Conservation (phyloP, 2,329 filamentous ascomycete species). For the Penicillium brasilianum region DNA sequence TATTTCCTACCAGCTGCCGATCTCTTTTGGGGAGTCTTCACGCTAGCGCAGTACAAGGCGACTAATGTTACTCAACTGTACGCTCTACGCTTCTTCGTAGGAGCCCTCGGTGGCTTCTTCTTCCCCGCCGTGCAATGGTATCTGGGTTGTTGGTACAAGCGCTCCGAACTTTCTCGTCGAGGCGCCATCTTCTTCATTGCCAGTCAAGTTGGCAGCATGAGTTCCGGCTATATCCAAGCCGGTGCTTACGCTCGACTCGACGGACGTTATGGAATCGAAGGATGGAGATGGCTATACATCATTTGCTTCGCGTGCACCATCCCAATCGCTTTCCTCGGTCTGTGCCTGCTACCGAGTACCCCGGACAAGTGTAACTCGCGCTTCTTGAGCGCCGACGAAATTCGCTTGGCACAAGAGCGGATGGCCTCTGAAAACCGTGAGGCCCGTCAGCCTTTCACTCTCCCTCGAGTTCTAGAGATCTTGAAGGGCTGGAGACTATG, state of each 20-base stretch:
- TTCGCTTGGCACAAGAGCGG: slow-evolving; percentile 27
- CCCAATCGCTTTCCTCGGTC: slow-evolving; percentile 29
- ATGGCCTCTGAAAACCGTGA: slow-evolving; percentile 30
- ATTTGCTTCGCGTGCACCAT: slow-evolving; percentile 32
- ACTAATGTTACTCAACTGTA: slow-evolving; percentile 34
- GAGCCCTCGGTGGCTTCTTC: slow-evolving; percentile 40
- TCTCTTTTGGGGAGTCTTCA: slow-evolving; percentile 26
- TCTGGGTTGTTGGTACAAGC: slow-evolving; percentile 31
- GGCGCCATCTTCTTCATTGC: slow-evolving; percentile 33
- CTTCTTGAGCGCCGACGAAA: slow-evolving; percentile 24
- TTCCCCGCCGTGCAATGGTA: slow-evolving; percentile 37
- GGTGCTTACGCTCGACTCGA: slow-evolving; percentile 27
- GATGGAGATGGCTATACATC: slow-evolving; percentile 29
- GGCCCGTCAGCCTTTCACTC: slow-evolving; percentile 26
- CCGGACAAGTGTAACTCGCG: slow-evolving; percentile 29
- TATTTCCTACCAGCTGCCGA: slow-evolving; percentile 28
- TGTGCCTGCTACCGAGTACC: slow-evolving; percentile 29
- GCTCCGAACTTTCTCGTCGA: slow-evolving; percentile 28
- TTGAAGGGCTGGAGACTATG: slow-evolving; percentile 27
- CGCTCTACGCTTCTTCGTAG: slow-evolving; percentile 42
- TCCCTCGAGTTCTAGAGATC: slow-evolving; percentile 18
- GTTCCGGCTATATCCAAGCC: slow-evolving; percentile 31
- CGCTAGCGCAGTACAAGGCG: slow-evolving; percentile 25
- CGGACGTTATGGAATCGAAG: slow-evolving; percentile 24
- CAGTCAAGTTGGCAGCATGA: slow-evolving; percentile 32